These are phyloP conservation scores for Tetraselmis striata DNA, from an alignment of 139 green algal genomes.

Conservation along the genomic window DNA sequence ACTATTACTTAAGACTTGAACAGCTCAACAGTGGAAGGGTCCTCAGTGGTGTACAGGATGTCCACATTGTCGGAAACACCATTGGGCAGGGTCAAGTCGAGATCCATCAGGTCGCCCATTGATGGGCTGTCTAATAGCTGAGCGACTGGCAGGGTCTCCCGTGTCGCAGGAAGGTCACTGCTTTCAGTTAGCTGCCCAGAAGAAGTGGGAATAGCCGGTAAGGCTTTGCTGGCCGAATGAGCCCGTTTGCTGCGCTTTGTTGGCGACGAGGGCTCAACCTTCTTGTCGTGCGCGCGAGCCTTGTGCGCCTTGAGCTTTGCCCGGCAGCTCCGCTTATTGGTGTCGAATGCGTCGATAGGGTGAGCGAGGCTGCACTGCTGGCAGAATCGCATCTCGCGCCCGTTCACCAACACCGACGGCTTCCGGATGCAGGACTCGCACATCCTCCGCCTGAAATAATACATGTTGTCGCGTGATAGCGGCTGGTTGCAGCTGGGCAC, in stretches of 20 bases:
- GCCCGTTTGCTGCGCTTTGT: background rate
- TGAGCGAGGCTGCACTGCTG: background rate
- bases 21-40: no score
- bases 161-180: no score
- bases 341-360: background rate
- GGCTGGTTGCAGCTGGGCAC: background rate
- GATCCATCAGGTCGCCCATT: no score
- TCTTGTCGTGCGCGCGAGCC: background rate
- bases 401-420: background rate
- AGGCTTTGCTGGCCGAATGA: no score
- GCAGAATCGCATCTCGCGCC: background rate
- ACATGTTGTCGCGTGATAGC: background rate
- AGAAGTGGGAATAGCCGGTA: no score
- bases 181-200: no score
- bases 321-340: background rate
- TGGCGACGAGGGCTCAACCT: background rate
- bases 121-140: no score
- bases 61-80: background rate
- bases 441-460: background rate
- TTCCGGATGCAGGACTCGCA: background rate
- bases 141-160: no score
- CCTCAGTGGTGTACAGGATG: background rate
- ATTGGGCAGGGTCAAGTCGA: background rate
- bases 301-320: background rate
- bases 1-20: no score